phyloP scores from a whole-genome alignment of 305 asterid species.

The Salvia sclarea region DNA sequence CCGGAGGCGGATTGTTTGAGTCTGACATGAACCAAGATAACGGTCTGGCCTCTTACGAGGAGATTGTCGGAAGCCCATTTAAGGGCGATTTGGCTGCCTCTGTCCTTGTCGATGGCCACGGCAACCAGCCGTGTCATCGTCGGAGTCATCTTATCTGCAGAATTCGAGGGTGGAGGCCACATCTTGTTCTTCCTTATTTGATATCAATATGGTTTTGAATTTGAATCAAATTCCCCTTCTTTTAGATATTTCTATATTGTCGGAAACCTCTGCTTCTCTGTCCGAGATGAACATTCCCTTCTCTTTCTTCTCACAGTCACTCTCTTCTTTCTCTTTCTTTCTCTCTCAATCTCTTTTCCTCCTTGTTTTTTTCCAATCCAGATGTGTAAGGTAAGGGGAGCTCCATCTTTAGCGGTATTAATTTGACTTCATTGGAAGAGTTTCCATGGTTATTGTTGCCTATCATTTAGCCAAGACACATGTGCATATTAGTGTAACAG shows the following conservation, averaged over 20 bases:
- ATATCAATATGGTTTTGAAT: not conserved
- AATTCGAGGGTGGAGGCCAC: slow-evolving; percentile 42
- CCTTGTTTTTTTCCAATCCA: slow-evolving; percentile 28
- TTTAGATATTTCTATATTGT: slow-evolving; percentile 4
- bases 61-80: slow-evolving; percentile 74
- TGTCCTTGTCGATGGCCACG: slow-evolving; percentile 72
- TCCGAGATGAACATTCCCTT: slow-evolving; percentile 10
- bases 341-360: not conserved
- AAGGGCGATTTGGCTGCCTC: slow-evolving; percentile 63
- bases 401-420: slow-evolving; percentile 59
- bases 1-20: slow-evolving; percentile 34
- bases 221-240: not conserved
- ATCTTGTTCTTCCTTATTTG: slow-evolving; percentile 16
- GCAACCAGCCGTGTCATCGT: slow-evolving; percentile 56
- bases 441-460: slow-evolving; percentile 34
- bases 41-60: slow-evolving; percentile 53
- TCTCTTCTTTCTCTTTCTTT: slow-evolving; percentile 11
- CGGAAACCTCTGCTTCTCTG: slow-evolving; percentile 14
- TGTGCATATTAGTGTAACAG: slow-evolving; percentile 24
- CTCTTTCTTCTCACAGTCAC: not conserved
- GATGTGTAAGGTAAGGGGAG: slow-evolving; percentile 49
- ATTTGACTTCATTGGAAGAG: slow-evolving; percentile 32
- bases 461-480: slow-evolving; percentile 34
- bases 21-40: slow-evolving; percentile 61
- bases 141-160: slow-evolving; percentile 38